Evolutionary conservation across 1,284 basidiomycete genomes (phyloP).

Genomic region (Athelia sp.): DNA sequence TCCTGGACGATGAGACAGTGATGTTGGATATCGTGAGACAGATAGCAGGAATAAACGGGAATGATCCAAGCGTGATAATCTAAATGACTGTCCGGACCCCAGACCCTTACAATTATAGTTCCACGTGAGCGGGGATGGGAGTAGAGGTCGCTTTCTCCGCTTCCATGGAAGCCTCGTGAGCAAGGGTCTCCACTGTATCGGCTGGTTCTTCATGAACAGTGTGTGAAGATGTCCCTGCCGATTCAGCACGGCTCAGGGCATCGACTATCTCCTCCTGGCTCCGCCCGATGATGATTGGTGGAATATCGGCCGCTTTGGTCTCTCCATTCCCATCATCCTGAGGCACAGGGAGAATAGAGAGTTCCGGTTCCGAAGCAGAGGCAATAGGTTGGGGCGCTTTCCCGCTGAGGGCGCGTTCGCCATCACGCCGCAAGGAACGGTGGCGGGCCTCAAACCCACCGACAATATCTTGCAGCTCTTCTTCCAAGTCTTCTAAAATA

Average conservation of each 20-base stretch:
- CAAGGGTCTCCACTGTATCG: conserved; percentile 7
- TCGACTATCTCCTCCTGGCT: conserved; percentile 41
- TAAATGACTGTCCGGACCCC: too few species aligned
- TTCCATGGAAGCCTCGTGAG: conserved; percentile 15
- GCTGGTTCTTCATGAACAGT: conserved; percentile 14
- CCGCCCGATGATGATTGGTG: conserved; percentile 44
- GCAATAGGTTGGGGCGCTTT: conserved; percentile 9
- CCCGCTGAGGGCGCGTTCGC: conserved; percentile 16
- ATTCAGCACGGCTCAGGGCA: conserved; percentile 35
- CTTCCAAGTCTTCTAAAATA: conserved; percentile 47
- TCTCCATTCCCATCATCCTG: conserved; percentile 18
- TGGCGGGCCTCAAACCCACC: conserved; percentile 52
- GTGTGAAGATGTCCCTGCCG: conserved; percentile 5
- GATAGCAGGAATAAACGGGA: too few species aligned
- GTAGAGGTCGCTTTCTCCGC: conserved; percentile 13
- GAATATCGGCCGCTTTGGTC: conserved; percentile 18
- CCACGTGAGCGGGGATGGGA: conserved; percentile 17
- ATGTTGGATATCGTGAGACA: too few species aligned
- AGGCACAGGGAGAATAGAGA: conserved; percentile 48
- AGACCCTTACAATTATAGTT: conserved; percentile 7
- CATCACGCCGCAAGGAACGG: conserved; percentile 37
- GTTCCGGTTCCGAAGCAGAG: conserved; percentile 25
- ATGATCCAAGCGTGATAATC: too few species aligned
- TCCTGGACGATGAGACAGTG: too few species aligned
- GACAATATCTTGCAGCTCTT: conserved; percentile 53